Evolutionary conservation across 495 filamentous ascomycete species (phyloP).

Genomic region (Trichoderma asperelloides): DNA sequence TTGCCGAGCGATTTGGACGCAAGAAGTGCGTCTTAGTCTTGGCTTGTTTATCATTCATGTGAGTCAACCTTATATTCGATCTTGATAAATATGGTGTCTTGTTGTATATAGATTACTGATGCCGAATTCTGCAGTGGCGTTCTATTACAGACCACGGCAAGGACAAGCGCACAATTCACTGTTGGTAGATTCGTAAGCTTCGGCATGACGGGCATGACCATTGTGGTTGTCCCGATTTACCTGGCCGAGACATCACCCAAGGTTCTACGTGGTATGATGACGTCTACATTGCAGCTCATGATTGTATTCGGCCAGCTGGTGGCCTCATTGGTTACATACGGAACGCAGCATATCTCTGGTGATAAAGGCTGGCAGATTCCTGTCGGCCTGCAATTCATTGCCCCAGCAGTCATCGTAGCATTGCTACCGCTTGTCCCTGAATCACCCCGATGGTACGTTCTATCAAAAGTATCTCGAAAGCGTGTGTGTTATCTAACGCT

Average conservation of each 20-base stretch:
- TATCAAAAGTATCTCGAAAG: background rate
- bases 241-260: constrained; percentile 16
- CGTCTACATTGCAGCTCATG: constrained; percentile 16
- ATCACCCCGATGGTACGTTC: constrained; percentile 26
- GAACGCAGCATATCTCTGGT: constrained; percentile 14
- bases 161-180: constrained; percentile 19
- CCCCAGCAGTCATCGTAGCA: constrained; percentile 24
- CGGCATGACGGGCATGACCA: constrained; percentile 18
- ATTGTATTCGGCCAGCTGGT: constrained; percentile 22
- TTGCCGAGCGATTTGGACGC: constrained; percentile 17
- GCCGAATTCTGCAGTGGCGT: constrained; percentile 13
- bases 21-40: constrained; percentile 13
- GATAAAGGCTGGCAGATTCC: constrained; percentile 26
- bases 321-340: constrained; percentile 19
- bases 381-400: constrained; percentile 29
- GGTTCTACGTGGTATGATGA: constrained; percentile 17
- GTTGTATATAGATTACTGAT: constrained; percentile 5
- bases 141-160: constrained; percentile 18
- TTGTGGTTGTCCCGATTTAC: constrained; percentile 22
- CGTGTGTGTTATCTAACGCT: background rate
- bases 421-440: constrained; percentile 28
- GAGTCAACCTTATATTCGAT: background rate
- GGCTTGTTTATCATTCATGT: constrained; percentile 11
- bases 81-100: background rate
- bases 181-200: constrained; percentile 19